Percentiles rank a stretch among this genome's conserved stretches.
Evolutionary conservation across 257 asterid species (phyloP).

Genomic region (Nicotiana sylvestris): DNA sequence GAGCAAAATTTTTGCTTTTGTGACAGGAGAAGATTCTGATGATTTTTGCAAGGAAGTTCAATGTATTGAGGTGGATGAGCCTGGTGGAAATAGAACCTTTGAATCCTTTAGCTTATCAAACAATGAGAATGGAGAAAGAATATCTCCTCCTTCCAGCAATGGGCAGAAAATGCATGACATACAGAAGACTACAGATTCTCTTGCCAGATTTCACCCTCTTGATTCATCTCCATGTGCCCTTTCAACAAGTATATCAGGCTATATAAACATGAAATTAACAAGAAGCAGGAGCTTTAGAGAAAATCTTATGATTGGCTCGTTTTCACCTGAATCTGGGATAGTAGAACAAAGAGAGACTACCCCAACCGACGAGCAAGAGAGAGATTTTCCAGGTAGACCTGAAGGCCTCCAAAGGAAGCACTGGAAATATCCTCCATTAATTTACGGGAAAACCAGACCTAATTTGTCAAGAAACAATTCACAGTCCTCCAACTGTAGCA

Average conservation of each 20-base stretch:
- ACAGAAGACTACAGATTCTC: conserved; percentile 41
- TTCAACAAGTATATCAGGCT: conserved; percentile 32
- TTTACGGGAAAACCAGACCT: conserved; percentile 43
- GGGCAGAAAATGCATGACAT: conserved; percentile 41
- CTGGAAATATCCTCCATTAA: conserved; percentile 73
- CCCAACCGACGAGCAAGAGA: conserved; percentile 65
- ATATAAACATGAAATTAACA: conserved; percentile 46
- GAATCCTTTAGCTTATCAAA: conserved; percentile 32
- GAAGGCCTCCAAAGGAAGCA: conserved; percentile 63
- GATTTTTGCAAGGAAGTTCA: conserved; percentile 62
- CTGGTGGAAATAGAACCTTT: conserved; percentile 26
- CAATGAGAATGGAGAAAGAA: conserved; percentile 41
- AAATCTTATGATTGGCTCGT: conserved; percentile 33
- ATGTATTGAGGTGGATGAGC: conserved; percentile 52
- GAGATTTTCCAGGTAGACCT: conserved; percentile 59
- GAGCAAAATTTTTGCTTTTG: conserved; percentile 22
- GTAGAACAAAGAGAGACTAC: conserved; percentile 55
- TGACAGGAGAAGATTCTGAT: conserved; percentile 48
- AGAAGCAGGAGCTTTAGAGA: conserved; percentile 72
- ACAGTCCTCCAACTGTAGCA: conserved; percentile 55
- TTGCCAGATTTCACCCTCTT: conserved; percentile 38
- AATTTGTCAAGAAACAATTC: conserved; percentile 53
- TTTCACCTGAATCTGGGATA: conserved; percentile 35
- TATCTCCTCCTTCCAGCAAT: conserved; percentile 23
- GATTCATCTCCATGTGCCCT: conserved; percentile 37